Percentiles rank a stretch among this genome's conserved stretches.
Evolutionary conservation across 192 early-diverging fungal species (phyloP).

Genomic region (Gonapodya prolifera): DNA sequence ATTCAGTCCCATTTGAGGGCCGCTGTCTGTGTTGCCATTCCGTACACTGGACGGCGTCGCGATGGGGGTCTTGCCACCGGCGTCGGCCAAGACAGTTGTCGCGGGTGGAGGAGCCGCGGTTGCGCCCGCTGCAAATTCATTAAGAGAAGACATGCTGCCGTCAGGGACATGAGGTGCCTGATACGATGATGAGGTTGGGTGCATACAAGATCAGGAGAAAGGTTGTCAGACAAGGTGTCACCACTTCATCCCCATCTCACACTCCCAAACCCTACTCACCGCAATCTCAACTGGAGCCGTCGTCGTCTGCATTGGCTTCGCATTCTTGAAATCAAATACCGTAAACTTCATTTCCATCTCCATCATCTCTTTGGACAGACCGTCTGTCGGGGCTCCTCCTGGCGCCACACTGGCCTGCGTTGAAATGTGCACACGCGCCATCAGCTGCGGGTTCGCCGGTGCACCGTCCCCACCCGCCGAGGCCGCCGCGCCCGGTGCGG

Average conservation of each 20-base stretch:
- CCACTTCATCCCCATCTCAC: too few relatives aligned
- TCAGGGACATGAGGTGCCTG: not conserved
- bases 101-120: too few relatives aligned
- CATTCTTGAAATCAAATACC: slow-evolving; percentile 47
- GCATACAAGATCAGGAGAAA: too few relatives aligned
- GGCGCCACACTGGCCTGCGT: not conserved
- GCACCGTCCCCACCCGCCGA: slow-evolving; percentile 20
- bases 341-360: slow-evolving; percentile 71
- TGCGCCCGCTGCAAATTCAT: not conserved
- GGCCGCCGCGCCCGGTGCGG: not conserved
- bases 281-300: not conserved
- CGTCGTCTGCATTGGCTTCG: not conserved
- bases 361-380: slow-evolving; percentile 43
- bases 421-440: not conserved
- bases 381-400: slow-evolving; percentile 13
- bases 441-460: not conserved
- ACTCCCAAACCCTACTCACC: not conserved
- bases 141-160: not conserved
- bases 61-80: not conserved
- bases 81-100: not conserved
- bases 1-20: too few relatives aligned
- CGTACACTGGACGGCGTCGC: too few relatives aligned
- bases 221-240: too few relatives aligned
- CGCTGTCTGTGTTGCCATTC: too few relatives aligned
- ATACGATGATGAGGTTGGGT: not conserved